These are phyloP conservation scores for Coemansia sp. DNA, from an alignment of 192 early-diverging fungal species.

Conservation along the genomic window DNA sequence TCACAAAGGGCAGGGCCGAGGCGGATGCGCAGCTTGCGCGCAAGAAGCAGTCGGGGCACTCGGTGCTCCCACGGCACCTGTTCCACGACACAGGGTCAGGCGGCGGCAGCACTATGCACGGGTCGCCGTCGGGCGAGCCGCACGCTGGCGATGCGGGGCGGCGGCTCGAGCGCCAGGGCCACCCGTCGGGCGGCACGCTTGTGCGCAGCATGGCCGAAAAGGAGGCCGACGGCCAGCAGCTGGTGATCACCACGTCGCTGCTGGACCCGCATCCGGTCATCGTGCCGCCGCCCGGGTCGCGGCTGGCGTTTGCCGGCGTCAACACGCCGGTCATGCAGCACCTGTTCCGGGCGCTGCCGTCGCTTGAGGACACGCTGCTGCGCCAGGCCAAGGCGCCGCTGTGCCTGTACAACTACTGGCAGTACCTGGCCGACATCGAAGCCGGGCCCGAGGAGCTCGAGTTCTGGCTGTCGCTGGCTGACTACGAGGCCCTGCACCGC, in stretches of 20 bases:
- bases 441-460: constrained; percentile 65
- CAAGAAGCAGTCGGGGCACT: constrained; percentile 1
- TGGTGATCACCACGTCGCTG: constrained; percentile 29
- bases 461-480: constrained; percentile 70
- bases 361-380: constrained; percentile 64
- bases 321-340: constrained; percentile 23
- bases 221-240: constrained; percentile 2
- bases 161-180: background rate
- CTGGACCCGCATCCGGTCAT: constrained; percentile 47
- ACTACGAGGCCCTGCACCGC: constrained; percentile 67
- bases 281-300: constrained; percentile 43
- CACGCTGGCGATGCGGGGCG: background rate
- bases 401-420: constrained; percentile 75
- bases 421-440: constrained; percentile 67
- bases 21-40: background rate
- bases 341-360: constrained; percentile 54
- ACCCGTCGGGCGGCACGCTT: background rate
- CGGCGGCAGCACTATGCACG: constrained; percentile 23
- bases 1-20: constrained; percentile 10
- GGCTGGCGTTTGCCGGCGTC: constrained; percentile 43
- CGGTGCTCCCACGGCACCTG: background rate
- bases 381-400: constrained; percentile 66
- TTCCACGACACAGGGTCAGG: constrained; percentile 5
- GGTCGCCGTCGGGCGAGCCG: constrained; percentile 4
- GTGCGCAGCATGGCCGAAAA: background rate